phyloP scores from a whole-genome alignment of 2,329 filamentous ascomycete genomes.

The Penicillium frequentans region DNA sequence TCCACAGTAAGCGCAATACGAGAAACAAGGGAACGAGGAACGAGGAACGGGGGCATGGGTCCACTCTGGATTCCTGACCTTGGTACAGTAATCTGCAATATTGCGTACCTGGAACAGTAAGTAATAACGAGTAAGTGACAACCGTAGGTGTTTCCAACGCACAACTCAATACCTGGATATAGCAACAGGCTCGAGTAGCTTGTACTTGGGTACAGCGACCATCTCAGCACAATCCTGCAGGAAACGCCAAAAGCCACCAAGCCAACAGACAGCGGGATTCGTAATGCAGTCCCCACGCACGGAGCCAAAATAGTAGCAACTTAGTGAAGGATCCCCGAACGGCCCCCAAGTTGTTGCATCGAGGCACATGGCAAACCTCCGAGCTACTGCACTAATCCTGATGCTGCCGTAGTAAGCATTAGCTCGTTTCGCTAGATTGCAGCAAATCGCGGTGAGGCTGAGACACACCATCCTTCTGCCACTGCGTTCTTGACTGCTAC shows the following conservation, averaged over 20 bases:
- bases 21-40: background rate
- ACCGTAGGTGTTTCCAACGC: background rate
- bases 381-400: background rate
- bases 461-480: background rate
- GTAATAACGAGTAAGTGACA: background rate
- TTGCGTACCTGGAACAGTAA: background rate
- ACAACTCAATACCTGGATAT: background rate
- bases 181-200: background rate
- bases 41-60: background rate
- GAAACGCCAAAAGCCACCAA: background rate
- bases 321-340: background rate
- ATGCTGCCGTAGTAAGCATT: background rate
- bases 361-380: background rate
- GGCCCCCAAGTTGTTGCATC: background rate
- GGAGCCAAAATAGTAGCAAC: background rate
- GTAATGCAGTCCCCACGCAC: background rate
- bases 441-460: background rate
- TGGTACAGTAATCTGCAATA: no score
- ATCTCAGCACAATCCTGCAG: background rate
- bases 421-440: background rate
- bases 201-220: background rate
- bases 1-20: background rate
- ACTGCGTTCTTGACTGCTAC: background rate
- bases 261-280: background rate
- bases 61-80: background rate